Base-by-base conservation (phyloP, 208 protist genomes). In the Spongospora subterranea region DNA sequence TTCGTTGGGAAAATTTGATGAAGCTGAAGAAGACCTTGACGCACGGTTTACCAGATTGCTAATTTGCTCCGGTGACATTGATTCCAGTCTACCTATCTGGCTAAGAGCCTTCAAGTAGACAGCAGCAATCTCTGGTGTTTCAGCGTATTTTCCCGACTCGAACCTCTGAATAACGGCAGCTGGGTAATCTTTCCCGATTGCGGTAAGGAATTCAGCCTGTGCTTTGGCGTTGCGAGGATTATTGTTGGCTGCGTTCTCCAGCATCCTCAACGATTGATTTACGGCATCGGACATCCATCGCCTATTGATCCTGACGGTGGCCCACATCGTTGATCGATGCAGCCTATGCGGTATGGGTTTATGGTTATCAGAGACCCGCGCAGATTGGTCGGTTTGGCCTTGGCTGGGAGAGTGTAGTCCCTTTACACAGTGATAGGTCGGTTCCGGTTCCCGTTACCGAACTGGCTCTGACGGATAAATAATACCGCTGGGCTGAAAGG, bases 31-130 rank as follows among this genome's bases (percentile, higher is more conserved):
- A 45, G 88, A 0, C 0, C 0, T 35, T 0, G 88, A 60, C 45
- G 45, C 88, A 38, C 24, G 20, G 0, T 0, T 0, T 0, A 38
- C n/a, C 39, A 64, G 0, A 0, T 43, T 39, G 43, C 64, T 91
- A 0, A 88, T 35, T 35, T 92, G 40, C 76, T 45, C 1, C 17
- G 35, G 38, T 24, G 77, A 45, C 35, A 89, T 40, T 32, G 77
- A 40, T 1, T 1, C 35, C 0, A 92, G 24, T 64, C 45, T 17
- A 39, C 77, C 76, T 0, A 82, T 53, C 13, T 46, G 40, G 13
- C 45, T 76, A 24, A 92, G 82, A 11, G 91, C 91, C 0, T 82
- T 88, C 53, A 92, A 0, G 54, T 92, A 92, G 45, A 90, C 91
- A n/a, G 38, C 0, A 11, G 29, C 77, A n/a, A 46, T n/a, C 45